Evolutionary conservation across 2,329 filamentous ascomycete species (phyloP).

Genomic region (Davidsoniella eucalypti): DNA sequence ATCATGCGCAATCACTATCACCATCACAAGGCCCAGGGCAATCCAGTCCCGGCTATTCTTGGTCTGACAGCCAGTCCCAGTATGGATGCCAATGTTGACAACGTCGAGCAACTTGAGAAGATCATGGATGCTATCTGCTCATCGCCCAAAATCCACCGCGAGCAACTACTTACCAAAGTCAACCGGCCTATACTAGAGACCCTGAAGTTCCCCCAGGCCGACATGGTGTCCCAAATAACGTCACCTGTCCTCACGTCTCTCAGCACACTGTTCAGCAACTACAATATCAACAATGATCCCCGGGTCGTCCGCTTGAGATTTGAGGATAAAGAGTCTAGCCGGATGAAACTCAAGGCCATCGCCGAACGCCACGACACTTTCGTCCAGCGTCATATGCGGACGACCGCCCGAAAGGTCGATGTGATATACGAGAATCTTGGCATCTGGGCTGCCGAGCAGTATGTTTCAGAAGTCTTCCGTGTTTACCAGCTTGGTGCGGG

Average conservation of each 20-base stretch:
- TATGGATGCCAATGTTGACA: slow-evolving; percentile 37
- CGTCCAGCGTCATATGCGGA: slow-evolving; percentile 37
- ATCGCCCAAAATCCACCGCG: slow-evolving; percentile 50
- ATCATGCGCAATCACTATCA: slow-evolving; percentile 65
- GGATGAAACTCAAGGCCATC: slow-evolving; percentile 22
- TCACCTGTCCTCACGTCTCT: background rate
- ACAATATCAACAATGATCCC: slow-evolving; percentile 44
- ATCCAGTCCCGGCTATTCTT: slow-evolving; percentile 46
- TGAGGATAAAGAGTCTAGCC: slow-evolving; percentile 26
- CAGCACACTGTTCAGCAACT: slow-evolving; percentile 1
- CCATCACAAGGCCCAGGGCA: slow-evolving; percentile 23
- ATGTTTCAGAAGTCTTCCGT: slow-evolving; percentile 32
- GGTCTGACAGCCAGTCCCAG: slow-evolving; percentile 71
- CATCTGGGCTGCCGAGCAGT: slow-evolving; percentile 51
- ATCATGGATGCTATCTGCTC: slow-evolving; percentile 54
- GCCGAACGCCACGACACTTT: slow-evolving; percentile 32
- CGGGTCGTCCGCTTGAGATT: slow-evolving; percentile 31
- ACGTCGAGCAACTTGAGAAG: slow-evolving; percentile 45
- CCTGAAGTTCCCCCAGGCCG: background rate
- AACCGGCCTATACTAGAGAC: slow-evolving; percentile 38
- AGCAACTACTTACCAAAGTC: slow-evolving; percentile 51
- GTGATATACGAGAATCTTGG: slow-evolving; percentile 44
- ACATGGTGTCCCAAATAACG: background rate
- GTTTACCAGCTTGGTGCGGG: too few species aligned
- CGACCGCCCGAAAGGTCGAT: slow-evolving; percentile 32